These are phyloP conservation scores for Lagerstroemia fauriei DNA, from an alignment of 441 rosid genomes.

Conservation along the genomic window DNA sequence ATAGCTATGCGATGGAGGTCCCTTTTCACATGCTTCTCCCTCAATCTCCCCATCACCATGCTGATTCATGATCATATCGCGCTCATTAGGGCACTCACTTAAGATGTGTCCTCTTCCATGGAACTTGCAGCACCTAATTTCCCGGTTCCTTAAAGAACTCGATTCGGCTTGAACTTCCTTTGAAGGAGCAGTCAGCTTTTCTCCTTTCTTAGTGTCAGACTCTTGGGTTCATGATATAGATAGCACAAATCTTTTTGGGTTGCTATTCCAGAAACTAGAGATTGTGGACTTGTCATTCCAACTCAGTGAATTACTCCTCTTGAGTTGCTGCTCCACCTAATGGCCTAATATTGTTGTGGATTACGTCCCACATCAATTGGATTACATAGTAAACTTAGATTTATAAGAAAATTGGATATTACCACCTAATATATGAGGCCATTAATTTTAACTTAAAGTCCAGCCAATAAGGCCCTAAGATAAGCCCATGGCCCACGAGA, in stretches of 20 bases:
- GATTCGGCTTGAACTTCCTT: neutral
- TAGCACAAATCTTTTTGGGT: neutral
- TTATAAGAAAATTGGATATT: too few relatives aligned
- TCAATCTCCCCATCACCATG: neutral
- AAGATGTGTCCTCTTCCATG: neutral
- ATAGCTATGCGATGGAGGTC: neutral
- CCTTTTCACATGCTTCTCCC: neutral
- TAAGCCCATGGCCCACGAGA: too few relatives aligned
- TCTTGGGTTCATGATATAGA: neutral
- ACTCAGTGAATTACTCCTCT: neutral
- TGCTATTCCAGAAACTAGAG: neutral
- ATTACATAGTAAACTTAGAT: too few relatives aligned
- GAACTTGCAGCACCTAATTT: neutral
- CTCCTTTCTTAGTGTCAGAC: neutral
- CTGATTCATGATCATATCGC: neutral
- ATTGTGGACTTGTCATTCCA: neutral
- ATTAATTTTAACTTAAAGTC: too few relatives aligned
- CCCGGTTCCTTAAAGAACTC: neutral
- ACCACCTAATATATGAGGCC: too few relatives aligned
- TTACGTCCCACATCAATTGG: too few relatives aligned
- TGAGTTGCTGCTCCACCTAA: neutral
- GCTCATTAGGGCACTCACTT: neutral
- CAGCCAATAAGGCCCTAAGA: too few relatives aligned
- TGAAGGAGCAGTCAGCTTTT: neutral
- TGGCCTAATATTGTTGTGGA: too few relatives aligned